Evolutionary conservation across 768 basidiomycete species (phyloP).

Genomic region (Macrolepiota fuliginosa): DNA sequence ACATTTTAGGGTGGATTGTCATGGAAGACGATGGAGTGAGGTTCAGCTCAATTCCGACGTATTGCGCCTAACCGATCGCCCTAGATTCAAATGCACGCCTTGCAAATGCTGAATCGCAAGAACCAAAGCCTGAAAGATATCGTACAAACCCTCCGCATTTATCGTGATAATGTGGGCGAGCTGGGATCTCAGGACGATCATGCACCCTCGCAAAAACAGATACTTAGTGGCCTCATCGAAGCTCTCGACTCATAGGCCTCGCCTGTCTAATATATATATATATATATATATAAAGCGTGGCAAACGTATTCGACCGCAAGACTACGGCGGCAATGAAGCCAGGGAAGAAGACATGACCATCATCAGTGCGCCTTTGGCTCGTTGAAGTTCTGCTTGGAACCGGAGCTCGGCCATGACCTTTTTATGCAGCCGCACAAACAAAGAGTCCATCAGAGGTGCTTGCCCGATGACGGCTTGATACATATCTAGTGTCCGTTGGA

Average conservation of each 20-base stretch:
- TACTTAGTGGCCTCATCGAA: slow-evolving; percentile 63
- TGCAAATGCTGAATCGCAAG: slow-evolving; percentile 73
- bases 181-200: slow-evolving; percentile 29
- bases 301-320: background rate
- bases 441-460: slow-evolving; percentile 86
- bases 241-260: slow-evolving; percentile 41
- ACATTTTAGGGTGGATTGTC: slow-evolving; percentile 89
- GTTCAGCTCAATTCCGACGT: slow-evolving; percentile 4
- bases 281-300: no score
- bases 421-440: slow-evolving; percentile 77
- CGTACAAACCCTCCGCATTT: slow-evolving; percentile 65
- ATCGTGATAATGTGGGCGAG: slow-evolving; percentile 71
- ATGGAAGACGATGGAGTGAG: slow-evolving; percentile 99
- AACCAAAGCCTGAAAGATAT: slow-evolving; percentile 71
- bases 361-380: slow-evolving; percentile 82
- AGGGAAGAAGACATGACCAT: slow-evolving; percentile 76
- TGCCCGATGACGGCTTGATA: slow-evolving; percentile 91
- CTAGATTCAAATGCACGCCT: slow-evolving; percentile 76
- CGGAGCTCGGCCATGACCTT: slow-evolving; percentile 84
- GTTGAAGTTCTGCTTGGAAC: slow-evolving; percentile 84
- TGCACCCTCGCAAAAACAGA: slow-evolving; percentile 60
- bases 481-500: slow-evolving; percentile 58
- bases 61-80: background rate
- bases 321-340: slow-evolving; percentile 14
- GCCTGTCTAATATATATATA: background rate